Evolutionary conservation across 257 asterid genomes (phyloP), one percentile per base, ranked within the genome.

Genomic region (Scutellaria galericulata): DNA sequence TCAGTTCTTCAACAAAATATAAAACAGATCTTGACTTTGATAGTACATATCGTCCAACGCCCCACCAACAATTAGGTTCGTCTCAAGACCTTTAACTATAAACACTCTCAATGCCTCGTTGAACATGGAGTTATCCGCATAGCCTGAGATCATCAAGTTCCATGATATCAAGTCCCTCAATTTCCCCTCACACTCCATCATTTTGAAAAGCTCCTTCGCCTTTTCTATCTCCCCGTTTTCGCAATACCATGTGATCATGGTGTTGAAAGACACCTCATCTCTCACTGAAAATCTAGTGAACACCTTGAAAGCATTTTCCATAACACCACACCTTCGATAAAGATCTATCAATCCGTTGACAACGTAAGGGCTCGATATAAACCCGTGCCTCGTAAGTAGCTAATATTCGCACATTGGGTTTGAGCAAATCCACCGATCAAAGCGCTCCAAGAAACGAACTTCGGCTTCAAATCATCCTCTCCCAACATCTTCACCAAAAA

Each of bases 101-200:
- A 90, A 78, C 71, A 82, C 18, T 44, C 64, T 14, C 79, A 88
- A 70, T 54, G 93, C 91, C 81, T 88, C 86, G 14, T 68, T 35
- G 69, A 82, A 86, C 89, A 75, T 83, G 65, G 37, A 74, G 73
- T 86, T 90, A 77, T 87, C 83, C 22, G 77, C 89, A 22, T 82
- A 90, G 15, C 98, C 97, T 20, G 98, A 83, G 68, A 92, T 87
- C 96, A 92, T 84, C 0, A 95, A 84, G 81, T 90, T 90, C 97
- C 96, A 93, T 0, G 96, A 82, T 70, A 88, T 82, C 82, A 88
- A 65, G 61, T 76, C 90, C 73, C 74, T 82, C 24, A 68, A 47
- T 52, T 73, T 81, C 27, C 87, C 90, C 46, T 85, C 92, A 13
- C 31, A 13, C 61, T 81, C 87, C 97, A 92, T 87, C 77, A 48